phyloP scores from a whole-genome alignment of 2,329 filamentous ascomycete genomes.

The Ceratocystiopsis minuta region DNA sequence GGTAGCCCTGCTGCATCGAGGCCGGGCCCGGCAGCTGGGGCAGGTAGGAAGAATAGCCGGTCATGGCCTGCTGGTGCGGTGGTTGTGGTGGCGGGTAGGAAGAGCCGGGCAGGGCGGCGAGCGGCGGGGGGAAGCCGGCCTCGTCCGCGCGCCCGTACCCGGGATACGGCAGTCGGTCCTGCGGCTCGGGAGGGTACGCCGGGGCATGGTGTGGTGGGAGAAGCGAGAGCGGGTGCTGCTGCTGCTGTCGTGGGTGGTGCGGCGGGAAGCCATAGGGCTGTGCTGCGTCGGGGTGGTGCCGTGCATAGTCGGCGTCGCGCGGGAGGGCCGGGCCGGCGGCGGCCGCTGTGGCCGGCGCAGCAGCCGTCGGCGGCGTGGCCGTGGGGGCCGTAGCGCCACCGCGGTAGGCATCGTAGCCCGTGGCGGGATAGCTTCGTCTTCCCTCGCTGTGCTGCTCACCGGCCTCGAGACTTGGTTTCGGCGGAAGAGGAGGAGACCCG shows the following conservation, averaged over 20 bases:
- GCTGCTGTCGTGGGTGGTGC: conserved; percentile 1
- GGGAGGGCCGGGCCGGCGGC: too few species aligned
- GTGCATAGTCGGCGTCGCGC: too few species aligned
- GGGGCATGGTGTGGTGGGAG: neutral
- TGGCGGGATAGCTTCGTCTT: conserved; percentile 22
- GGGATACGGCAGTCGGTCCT: conserved; percentile 22
- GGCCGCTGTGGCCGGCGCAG: too few species aligned
- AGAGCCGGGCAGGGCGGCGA: too few species aligned
- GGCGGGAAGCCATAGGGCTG: neutral
- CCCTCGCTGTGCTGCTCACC: conserved; percentile 36
- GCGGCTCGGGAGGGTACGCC: conserved; percentile 20
- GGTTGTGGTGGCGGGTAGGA: conserved; percentile 14
- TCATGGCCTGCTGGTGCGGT: conserved; percentile 13
- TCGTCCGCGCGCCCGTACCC: conserved; percentile 20
- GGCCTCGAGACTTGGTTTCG: conserved; percentile 38
- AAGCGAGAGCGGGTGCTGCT: neutral
- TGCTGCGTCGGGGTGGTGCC: too few species aligned
- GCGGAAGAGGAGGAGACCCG: conserved; percentile 44
- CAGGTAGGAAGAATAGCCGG: conserved; percentile 14
- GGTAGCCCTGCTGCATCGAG: conserved; percentile 7
- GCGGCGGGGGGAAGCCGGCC: conserved; percentile 6
- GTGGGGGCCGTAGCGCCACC: conserved; percentile 16
- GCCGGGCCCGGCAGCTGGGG: conserved; percentile 9
- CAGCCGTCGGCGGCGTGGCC: too few species aligned
- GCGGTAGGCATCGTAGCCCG: conserved; percentile 32